Percentiles rank a stretch among this genome's conserved stretches.
phyloP scores from a whole-genome alignment of 2,329 filamentous ascomycete species.

The Talaromyces rugulosus region DNA sequence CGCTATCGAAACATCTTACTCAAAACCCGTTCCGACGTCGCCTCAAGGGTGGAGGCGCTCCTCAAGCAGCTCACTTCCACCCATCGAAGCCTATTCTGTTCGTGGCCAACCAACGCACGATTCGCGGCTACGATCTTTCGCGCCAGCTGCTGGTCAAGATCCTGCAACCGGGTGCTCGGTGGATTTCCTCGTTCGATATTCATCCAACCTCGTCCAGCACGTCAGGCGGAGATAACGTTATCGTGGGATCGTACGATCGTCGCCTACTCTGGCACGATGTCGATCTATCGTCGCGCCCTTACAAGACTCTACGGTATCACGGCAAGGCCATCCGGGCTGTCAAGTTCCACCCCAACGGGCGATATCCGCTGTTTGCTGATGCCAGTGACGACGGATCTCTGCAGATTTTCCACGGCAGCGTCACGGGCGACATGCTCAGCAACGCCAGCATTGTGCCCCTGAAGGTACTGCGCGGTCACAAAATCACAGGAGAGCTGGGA shows the following conservation, averaged over 20 bases:
- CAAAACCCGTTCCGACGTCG: slow-evolving; percentile 84
- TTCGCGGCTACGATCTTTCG: slow-evolving; percentile 90
- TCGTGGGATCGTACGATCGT: slow-evolving; percentile 92
- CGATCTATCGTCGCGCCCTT: slow-evolving; percentile 82
- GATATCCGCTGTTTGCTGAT: slow-evolving; percentile 83
- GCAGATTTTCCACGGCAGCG: slow-evolving; percentile 96
- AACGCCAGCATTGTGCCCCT: slow-evolving; percentile 94
- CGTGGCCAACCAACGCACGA: slow-evolving; percentile 88
- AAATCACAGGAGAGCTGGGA: slow-evolving; percentile 77
- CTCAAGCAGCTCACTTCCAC: slow-evolving; percentile 91
- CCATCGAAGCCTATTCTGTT: slow-evolving; percentile 91
- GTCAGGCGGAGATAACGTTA: slow-evolving; percentile 85
- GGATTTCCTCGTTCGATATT: slow-evolving; percentile 92
- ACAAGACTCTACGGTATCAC: slow-evolving; percentile 96
- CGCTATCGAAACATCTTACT: slow-evolving; percentile 87
- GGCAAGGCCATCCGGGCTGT: slow-evolving; percentile 85
- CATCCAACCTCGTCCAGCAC: slow-evolving; percentile 88
- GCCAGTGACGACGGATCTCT: slow-evolving; percentile 90
- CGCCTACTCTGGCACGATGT: slow-evolving; percentile 95
- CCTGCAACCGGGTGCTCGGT: slow-evolving; percentile 84
- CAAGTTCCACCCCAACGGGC: slow-evolving; percentile 73
- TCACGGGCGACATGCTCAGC: slow-evolving; percentile 90
- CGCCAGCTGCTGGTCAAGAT: slow-evolving; percentile 90
- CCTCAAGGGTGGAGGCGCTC: slow-evolving; percentile 65
- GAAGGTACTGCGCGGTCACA: slow-evolving; percentile 89